Evolutionary conservation across 2,329 filamentous ascomycete species (phyloP).

Genomic region (Fusarium sp.): DNA sequence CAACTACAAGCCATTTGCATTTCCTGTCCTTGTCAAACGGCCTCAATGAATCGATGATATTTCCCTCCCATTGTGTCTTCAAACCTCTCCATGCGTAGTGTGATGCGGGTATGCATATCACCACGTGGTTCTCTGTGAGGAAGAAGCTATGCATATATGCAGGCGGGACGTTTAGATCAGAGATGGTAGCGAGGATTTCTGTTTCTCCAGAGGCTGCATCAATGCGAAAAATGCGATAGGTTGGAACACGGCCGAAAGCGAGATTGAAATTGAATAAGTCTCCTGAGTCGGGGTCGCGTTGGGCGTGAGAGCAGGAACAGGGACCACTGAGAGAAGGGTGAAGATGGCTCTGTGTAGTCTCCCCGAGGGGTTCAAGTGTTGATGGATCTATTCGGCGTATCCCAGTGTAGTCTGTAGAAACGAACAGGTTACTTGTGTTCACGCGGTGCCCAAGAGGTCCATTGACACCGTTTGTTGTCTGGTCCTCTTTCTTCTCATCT

Average conservation of each 20-base stretch:
- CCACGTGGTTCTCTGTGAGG: constrained; percentile 76
- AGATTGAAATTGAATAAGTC: constrained; percentile 88
- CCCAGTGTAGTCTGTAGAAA: constrained; percentile 67
- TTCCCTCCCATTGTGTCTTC: constrained; percentile 73
- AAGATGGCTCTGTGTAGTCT: constrained; percentile 70
- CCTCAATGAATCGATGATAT: constrained; percentile 76
- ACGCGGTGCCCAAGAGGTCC: constrained; percentile 54
- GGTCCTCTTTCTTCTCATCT: constrained; percentile 1
- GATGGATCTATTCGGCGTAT: constrained; percentile 75
- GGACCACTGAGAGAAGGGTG: constrained; percentile 78
- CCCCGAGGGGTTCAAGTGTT: constrained; percentile 78
- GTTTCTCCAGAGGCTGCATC: constrained; percentile 74
- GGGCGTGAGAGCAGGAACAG: constrained; percentile 78
- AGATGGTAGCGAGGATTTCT: constrained; percentile 77
- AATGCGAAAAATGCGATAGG: constrained; percentile 78
- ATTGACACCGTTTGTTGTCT: background rate
- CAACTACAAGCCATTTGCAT: constrained; percentile 80
- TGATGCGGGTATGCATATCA: constrained; percentile 79
- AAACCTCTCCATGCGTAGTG: constrained; percentile 70
- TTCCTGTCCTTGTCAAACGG: constrained; percentile 69
- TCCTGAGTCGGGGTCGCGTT: constrained; percentile 77
- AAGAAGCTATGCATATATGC: constrained; percentile 90
- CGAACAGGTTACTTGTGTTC: constrained; percentile 62
- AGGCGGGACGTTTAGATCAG: constrained; percentile 61
- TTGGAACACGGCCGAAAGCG: constrained; percentile 67